Conservation (phyloP, 495 filamentous ascomycete species). For the Pyronema domesticum region DNA sequence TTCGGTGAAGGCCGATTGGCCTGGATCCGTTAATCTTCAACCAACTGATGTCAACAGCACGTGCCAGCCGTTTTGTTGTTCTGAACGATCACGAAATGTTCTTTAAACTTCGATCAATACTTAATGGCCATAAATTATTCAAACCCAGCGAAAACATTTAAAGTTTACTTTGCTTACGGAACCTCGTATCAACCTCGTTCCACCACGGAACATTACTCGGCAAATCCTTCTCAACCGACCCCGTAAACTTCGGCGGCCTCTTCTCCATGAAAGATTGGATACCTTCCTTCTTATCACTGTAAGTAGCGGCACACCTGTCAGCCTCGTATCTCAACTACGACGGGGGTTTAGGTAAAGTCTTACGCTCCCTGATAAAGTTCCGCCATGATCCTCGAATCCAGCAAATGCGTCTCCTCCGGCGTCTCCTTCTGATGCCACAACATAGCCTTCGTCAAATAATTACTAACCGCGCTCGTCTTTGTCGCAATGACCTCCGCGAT, state of each 20-base stretch:
- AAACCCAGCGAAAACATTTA: background rate
- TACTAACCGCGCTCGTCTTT: constrained; percentile 34
- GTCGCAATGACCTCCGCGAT: constrained; percentile 35
- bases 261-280: constrained; percentile 26
- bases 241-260: constrained; percentile 1
- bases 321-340: background rate
- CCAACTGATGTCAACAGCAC: too few relatives aligned
- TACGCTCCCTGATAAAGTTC: constrained; percentile 30
- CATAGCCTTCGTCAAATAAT: constrained; percentile 32
- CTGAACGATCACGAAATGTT: too few relatives aligned
- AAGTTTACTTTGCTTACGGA: background rate
- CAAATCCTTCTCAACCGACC: background rate
- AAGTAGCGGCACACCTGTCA: background rate
- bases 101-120: too few relatives aligned
- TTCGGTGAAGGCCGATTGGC: too few relatives aligned
- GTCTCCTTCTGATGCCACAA: constrained; percentile 35
- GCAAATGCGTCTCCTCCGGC: constrained; percentile 35
- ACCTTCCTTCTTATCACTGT: constrained; percentile 28
- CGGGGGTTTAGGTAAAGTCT: background rate
- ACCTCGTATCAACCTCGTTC: background rate
- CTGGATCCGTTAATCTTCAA: too few relatives aligned
- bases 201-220: background rate
- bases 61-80: too few relatives aligned
- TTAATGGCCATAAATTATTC: too few relatives aligned
- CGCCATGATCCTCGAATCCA: constrained; percentile 35